Percentiles rank a stretch among this genome's conserved stretches.
Evolutionary conservation across 768 basidiomycete genomes (phyloP).

Genomic region (Leccinum disarticulatum): DNA sequence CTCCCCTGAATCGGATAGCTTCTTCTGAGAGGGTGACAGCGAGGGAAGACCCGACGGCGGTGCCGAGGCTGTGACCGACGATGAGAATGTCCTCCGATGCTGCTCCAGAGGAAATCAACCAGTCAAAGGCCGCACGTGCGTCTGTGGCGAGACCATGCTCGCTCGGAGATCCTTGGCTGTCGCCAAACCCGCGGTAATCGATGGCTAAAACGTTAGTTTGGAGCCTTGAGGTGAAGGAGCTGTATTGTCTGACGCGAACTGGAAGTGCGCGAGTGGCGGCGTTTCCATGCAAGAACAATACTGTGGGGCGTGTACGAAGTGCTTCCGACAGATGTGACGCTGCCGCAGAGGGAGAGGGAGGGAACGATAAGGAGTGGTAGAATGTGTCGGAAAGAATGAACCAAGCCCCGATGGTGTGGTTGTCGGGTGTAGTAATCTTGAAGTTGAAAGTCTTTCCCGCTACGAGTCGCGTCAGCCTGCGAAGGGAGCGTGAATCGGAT

Average conservation of each 20-base stretch:
- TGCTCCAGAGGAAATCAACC: slow-evolving; percentile 62
- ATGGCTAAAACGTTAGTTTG: slow-evolving; percentile 77
- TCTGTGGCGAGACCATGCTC: slow-evolving; percentile 73
- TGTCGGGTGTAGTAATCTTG: slow-evolving; percentile 70
- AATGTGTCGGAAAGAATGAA: slow-evolving; percentile 69
- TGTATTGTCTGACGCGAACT: slow-evolving; percentile 69
- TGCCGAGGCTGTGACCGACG: slow-evolving; percentile 87
- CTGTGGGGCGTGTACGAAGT: slow-evolving; percentile 59
- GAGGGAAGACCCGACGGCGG: slow-evolving; percentile 64
- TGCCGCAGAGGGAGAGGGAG: slow-evolving; percentile 36
- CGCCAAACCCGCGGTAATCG: slow-evolving; percentile 92
- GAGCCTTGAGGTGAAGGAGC: slow-evolving; percentile 62
- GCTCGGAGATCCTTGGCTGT: slow-evolving; percentile 77
- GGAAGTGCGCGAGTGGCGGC: slow-evolving; percentile 72
- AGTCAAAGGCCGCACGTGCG: slow-evolving; percentile 79
- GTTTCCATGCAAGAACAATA: slow-evolving; percentile 95
- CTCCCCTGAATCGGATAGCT: slow-evolving; percentile 41
- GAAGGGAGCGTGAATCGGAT: background rate
- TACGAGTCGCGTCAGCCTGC: slow-evolving; percentile 26
- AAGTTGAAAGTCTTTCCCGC: slow-evolving; percentile 80
- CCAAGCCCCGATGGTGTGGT: slow-evolving; percentile 83
- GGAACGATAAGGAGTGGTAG: slow-evolving; percentile 50
- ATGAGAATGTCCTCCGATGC: slow-evolving; percentile 61
- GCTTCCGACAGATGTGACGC: slow-evolving; percentile 51
- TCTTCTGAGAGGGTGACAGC: slow-evolving; percentile 48